Percentiles rank a stretch among this genome's conserved stretches.
Conservation (phyloP, 805 yeast genomes). For the Saccharomycopsis oosterbeekiorum region DNA sequence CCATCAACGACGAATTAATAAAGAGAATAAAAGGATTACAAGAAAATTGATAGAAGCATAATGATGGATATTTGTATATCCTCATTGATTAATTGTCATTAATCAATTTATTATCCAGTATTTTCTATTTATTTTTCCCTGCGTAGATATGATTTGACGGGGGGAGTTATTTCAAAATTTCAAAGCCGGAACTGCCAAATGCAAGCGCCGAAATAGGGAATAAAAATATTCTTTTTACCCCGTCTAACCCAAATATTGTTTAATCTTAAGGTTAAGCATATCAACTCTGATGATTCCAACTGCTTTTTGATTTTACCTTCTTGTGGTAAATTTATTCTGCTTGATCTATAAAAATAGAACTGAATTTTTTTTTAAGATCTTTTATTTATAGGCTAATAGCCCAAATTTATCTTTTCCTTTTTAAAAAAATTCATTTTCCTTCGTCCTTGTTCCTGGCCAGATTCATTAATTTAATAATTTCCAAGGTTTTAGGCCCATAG, state of each 20-base stretch:
- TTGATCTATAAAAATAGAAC: too few relatives aligned
- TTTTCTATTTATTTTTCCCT: neutral
- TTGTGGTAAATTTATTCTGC: neutral
- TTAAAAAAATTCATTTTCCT: neutral
- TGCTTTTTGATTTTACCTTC: neutral
- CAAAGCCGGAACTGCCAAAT: neutral
- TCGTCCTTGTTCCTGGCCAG: neutral
- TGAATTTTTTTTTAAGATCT: too few relatives aligned
- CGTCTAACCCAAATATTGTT: neutral
- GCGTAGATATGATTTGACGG: neutral
- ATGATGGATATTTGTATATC: neutral
- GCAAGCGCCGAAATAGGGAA: neutral
- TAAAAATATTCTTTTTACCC: neutral
- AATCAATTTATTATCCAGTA: neutral
- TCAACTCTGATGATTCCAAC: neutral
- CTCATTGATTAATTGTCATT: neutral
- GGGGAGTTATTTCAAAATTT: neutral
- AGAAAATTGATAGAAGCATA: neutral
- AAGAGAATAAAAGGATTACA: neutral
- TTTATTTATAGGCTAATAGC: too few relatives aligned
- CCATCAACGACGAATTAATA: neutral
- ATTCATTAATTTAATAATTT: too few relatives aligned
- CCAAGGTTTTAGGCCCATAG: neutral
- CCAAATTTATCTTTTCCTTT: too few relatives aligned
- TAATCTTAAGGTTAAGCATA: neutral